A percentile compares a stretch with the other conserved stretches of the same genome.
These are phyloP conservation scores for Rhodotorula sp. DNA, from an alignment of 1,284 basidiomycete genomes.

Conservation along the genomic window DNA sequence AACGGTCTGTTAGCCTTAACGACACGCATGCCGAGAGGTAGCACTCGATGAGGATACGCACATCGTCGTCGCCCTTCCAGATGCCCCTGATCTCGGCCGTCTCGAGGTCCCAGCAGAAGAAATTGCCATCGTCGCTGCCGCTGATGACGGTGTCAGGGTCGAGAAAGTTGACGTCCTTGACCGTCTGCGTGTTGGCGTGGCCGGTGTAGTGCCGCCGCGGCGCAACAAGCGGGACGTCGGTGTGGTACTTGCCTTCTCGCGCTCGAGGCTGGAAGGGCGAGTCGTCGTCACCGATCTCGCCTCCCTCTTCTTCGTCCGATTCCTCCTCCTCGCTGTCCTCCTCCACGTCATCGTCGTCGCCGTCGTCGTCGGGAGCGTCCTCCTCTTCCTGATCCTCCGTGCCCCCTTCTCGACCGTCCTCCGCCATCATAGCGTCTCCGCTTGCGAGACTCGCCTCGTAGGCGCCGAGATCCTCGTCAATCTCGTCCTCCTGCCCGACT, in stretches of 20 bases:
- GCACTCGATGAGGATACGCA: background rate
- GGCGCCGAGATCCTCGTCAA: too few species aligned
- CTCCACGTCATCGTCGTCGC: background rate
- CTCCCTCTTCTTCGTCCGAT: constrained; percentile 28
- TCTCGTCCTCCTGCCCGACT: background rate
- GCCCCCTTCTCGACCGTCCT: background rate
- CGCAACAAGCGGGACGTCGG: constrained; percentile 62
- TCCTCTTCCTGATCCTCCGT: constrained; percentile 15
- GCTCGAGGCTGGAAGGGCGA: background rate
- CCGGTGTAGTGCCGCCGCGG: constrained; percentile 72
- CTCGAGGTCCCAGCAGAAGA: constrained; percentile 76
- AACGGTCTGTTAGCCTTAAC: background rate
- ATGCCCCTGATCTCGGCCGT: constrained; percentile 69
- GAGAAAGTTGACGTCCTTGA: constrained; percentile 78
- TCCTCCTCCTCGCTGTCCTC: constrained; percentile 21
- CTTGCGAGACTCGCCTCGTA: background rate
- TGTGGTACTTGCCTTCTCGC: constrained; percentile 16
- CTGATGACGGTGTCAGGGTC: constrained; percentile 77
- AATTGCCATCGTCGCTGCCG: constrained; percentile 81
- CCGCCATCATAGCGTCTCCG: background rate
- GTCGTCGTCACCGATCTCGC: constrained; percentile 8
- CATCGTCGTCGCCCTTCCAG: constrained; percentile 74
- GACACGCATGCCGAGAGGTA: too few species aligned
- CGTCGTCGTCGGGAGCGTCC: background rate
- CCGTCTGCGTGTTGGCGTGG: constrained; percentile 75